A percentile compares a stretch with the other conserved stretches of the same genome.
phyloP scores from a whole-genome alignment of 352 stramenopile species.

The Globisporangium okanoganense region DNA sequence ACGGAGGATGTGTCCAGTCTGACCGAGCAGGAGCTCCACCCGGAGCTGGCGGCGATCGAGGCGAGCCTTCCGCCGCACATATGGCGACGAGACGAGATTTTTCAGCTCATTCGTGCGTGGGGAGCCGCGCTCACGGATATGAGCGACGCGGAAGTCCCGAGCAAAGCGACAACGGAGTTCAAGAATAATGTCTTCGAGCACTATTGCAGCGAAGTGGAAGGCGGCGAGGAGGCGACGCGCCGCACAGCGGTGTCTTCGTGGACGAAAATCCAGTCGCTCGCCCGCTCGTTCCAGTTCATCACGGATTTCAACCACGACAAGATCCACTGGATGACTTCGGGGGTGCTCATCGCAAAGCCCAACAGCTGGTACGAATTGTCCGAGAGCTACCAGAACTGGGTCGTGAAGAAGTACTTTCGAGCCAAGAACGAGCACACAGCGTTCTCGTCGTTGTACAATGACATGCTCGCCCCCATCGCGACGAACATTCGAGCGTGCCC shows the following conservation, averaged over 20 bases:
- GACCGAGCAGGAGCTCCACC: not conserved
- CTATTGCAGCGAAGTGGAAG: not conserved
- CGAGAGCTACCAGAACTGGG: slow-evolving; percentile 1
- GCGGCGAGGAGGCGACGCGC: not conserved
- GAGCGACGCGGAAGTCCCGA: not conserved
- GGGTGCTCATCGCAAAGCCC: not conserved
- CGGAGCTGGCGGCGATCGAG: not conserved
- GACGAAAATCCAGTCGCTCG: slow-evolving; percentile 2
- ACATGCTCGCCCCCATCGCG: not conserved
- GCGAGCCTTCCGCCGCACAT: not conserved
- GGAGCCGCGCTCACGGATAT: not conserved
- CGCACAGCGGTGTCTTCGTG: not conserved
- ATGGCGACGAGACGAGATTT: not conserved
- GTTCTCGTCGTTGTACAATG: not conserved
- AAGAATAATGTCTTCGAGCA: not conserved
- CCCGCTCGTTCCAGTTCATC: slow-evolving; percentile 4
- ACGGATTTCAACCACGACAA: slow-evolving; percentile 2
- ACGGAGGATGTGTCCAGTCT: not conserved
- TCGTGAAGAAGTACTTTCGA: not conserved
- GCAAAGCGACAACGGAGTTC: not conserved
- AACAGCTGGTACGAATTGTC: not conserved
- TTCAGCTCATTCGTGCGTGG: slow-evolving; percentile 2
- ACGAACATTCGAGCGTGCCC: not conserved
- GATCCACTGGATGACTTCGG: not conserved
- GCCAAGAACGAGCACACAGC: not conserved